Evolutionary conservation across 2,329 filamentous ascomycete species (phyloP), one percentile per base, ranked within the genome.

Genomic region (Trichothecium sympodiale): DNA sequence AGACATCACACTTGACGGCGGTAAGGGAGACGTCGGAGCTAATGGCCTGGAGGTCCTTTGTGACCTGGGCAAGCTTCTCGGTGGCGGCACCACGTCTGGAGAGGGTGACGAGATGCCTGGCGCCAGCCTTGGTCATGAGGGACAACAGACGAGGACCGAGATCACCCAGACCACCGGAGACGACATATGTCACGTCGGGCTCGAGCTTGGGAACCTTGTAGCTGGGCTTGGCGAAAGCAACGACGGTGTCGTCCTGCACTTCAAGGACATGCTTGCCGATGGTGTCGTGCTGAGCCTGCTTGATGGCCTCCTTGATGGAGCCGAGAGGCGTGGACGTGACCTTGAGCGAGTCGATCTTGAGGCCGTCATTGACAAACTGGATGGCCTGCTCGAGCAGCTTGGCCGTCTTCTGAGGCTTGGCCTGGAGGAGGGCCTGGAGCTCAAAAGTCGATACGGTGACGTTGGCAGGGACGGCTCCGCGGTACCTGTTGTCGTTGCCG

Each of bases 131-230:
- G 29, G 38, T 39, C 36, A 44, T 37, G 17, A 37, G 33, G 17
- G 28, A 15, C 15, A 34, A 18, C n/a, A 45, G 33, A n/a, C 34
- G 15, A 4, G 33, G 32, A 10, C 38, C 37, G 14, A 44, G 30
- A 29, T 40, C 41, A 29, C 41, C 41, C 13, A 43, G 23, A 18
- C 41, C 43, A 31, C 43, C 43, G 27, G 34, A 38, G 5, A 43
- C 31, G 16, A 43, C 36, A 23, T 43, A 43, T 15, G 41, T 40
- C 16, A 16, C 38, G 17, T 42, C 17, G 12, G 33, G 23, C 26
- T 39, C 38, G 12, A 35, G 15, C 5, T 20, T 33, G 20, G 20
- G 20, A 6, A 25, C 20, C 20, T 25, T 15, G 8, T 36, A 17
- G 38, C 43, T 42, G n/a, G 39, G 37, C 9, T 28, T 12, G 17